phyloP scores from a whole-genome alignment of 148 eudicot genomes.

The Rhododendron griersonianum region DNA sequence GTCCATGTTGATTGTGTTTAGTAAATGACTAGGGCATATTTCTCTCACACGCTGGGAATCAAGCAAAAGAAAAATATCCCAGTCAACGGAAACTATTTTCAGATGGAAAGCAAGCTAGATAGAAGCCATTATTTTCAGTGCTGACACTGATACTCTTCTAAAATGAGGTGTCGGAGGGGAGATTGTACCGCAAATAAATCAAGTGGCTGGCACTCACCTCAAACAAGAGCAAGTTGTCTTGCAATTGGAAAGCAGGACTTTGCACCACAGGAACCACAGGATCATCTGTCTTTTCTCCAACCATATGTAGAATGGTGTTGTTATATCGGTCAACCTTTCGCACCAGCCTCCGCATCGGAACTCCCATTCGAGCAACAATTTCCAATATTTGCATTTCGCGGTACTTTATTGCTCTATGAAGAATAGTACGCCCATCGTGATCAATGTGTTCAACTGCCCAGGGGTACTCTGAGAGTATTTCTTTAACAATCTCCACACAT shows the following conservation, averaged over 20 bases:
- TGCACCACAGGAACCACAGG: background rate
- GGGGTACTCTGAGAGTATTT: background rate
- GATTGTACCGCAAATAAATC: background rate
- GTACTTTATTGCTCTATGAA: background rate
- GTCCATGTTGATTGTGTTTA: background rate
- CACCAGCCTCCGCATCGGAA: background rate
- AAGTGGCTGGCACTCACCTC: background rate
- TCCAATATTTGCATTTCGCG: background rate
- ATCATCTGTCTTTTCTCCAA: background rate
- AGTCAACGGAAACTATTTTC: background rate
- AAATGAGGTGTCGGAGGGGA: background rate
- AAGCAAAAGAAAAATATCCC: background rate
- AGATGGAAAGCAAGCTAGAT: background rate
- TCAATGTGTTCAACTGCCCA: background rate
- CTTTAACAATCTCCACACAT: background rate
- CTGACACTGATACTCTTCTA: background rate
- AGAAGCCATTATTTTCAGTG: background rate
- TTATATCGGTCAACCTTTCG: background rate
- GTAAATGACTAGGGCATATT: background rate
- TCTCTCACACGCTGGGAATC: background rate
- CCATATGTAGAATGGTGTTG: slow-evolving; percentile 3
- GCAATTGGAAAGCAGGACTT: background rate
- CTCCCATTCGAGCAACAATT: background rate
- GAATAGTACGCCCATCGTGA: background rate
- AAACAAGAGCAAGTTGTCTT: background rate